phyloP scores from a whole-genome alignment of 78 protist species.

The slime mould (Dictyostelium discoideum) region dicty_2.7 NC_007091.3:4210001-4210500 shows the following conservation, averaged over 20 bases:
- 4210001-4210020: constrained; percentile 91
- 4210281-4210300: constrained; percentile 98
- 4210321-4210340: constrained; percentile 90
- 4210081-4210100: constrained; percentile 98
- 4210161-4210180: constrained; percentile 99
- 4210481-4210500: constrained; percentile 99
- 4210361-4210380: constrained; percentile 97
- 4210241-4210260: constrained; percentile 90
- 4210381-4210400: constrained; percentile 99
- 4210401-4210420: constrained; percentile 90
- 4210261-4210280: constrained; percentile 90
- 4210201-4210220: constrained; percentile 98
- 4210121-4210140: constrained; percentile 98
- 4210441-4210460: constrained; percentile 98
- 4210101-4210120: constrained; percentile 98
- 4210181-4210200: constrained; percentile 99
- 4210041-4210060: constrained; percentile 99
- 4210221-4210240: constrained; percentile 99
- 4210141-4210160: constrained; percentile 99
- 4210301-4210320: constrained; percentile 98
- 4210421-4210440: constrained; percentile 91
- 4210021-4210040: constrained; percentile 99
- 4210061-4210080: constrained; percentile 99
- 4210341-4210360: constrained; percentile 74
- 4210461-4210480: constrained; percentile 99